Conservation (phyloP, 768 basidiomycete genomes). For the Suillus paluster region DNA sequence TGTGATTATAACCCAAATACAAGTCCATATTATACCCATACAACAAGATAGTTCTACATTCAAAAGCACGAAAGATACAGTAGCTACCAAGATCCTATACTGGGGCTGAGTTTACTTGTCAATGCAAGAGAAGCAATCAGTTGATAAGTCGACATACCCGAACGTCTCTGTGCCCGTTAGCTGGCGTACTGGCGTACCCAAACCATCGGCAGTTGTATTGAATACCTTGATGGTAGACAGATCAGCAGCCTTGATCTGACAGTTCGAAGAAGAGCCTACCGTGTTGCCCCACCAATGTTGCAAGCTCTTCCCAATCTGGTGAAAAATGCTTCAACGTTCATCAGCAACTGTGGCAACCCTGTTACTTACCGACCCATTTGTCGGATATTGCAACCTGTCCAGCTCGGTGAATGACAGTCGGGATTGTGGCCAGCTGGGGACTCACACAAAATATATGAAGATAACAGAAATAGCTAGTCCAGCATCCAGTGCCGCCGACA, state of each 20-base stretch:
- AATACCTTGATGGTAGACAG: conserved; percentile 23
- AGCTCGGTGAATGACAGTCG: neutral
- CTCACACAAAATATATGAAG: conserved; percentile 71
- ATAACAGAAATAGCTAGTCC: conserved; percentile 71
- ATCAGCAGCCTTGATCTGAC: neutral
- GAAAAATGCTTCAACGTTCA: neutral
- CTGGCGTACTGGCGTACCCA: conserved; percentile 30
- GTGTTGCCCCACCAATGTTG: conserved; percentile 36
- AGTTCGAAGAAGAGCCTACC: conserved; percentile 7
- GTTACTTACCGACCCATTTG: conserved; percentile 24
- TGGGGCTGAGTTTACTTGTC: conserved; percentile 1
- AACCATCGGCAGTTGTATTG: conserved; percentile 21
- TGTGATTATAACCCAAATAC: conserved; percentile 11
- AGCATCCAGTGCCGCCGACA: conserved; percentile 77
- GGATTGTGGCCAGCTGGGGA: conserved; percentile 10
- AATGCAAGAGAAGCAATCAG: neutral
- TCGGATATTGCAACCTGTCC: conserved; percentile 32
- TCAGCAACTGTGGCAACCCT: too few relatives aligned
- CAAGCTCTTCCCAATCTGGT: conserved; percentile 26
- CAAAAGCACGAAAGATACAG: conserved; percentile 6
- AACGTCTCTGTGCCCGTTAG: conserved; percentile 28
- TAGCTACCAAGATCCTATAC: conserved; percentile 29
- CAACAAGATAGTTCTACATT: conserved; percentile 10
- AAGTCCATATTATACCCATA: conserved; percentile 6
- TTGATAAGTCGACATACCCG: conserved; percentile 12